Evolutionary conservation across 176 grass and related monocot species (phyloP), one percentile per base, ranked within the genome.

Genomic region (Oryza australiensis): DNA sequence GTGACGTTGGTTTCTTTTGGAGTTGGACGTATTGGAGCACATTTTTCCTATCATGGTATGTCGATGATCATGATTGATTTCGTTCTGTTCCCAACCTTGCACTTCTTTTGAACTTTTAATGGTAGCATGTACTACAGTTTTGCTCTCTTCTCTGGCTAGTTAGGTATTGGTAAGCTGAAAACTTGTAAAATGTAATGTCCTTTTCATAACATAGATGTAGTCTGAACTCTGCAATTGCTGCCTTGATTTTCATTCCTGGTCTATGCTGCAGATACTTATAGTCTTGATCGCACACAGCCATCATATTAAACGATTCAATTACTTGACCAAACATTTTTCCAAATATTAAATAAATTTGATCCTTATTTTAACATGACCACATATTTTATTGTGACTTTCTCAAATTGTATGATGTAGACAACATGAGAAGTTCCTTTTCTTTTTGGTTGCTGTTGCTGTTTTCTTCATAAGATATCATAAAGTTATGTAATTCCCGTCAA

Each of bases 21-120:
- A 95, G 92, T 68, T 94, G 90, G 88, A 93, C 95, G 33, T 95
- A 94, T 76, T 98, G 95, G 95, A 98, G 95, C 75, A 83, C 92
- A n/a, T 98, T 98, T 88, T 78, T 93, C 70, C 88, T 95, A 73
- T 87, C 86, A 86, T 98, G 95, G 95, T 95, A 98, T 73, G 43
- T 12, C 14, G 0, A 3, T 70, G 18, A 70, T 40, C 32, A 67
- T 37, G 33, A 70, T 29, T 41, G 14, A 42, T 29, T n/a, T 7
- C 48, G 18, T 79, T 63, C 32, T 30, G 26, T n/a, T 79, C n/a
- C 62, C 59, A 4, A 64, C 28, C 24, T 43, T 26, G 22, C 9
- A 40, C 22, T 51, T 7, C 48, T 64, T 3, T 3, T 3, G 11
- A 14, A 26, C 14, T 34, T 74, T 28, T 26, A 67, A 62, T 14